Conservation (phyloP, 768 basidiomycete genomes). For the Russula dissimulans region DNA sequence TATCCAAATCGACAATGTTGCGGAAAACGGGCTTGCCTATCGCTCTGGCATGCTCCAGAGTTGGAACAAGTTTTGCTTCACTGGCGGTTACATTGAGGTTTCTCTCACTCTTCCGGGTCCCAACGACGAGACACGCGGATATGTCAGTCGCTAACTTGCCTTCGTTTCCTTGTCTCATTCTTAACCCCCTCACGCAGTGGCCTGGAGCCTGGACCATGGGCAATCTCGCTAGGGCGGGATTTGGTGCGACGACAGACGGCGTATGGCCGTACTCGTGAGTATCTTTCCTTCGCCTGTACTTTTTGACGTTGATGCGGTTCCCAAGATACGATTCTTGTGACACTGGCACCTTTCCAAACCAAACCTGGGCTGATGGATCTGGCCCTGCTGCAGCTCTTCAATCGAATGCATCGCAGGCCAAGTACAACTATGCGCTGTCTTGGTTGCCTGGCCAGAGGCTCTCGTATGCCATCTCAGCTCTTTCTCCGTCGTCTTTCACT, state of each 20-base stretch:
- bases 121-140: slow-evolving; percentile 39
- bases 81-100: slow-evolving; percentile 68
- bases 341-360: slow-evolving; percentile 48
- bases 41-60: slow-evolving; percentile 74
- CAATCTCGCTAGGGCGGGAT: slow-evolving; percentile 77
- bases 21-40: slow-evolving; percentile 53
- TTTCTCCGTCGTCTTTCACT: background rate
- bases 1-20: slow-evolving; percentile 51
- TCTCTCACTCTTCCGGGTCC: slow-evolving; percentile 50
- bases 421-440: slow-evolving; percentile 54
- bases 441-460: slow-evolving; percentile 73
- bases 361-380: slow-evolving; percentile 36
- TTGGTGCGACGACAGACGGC: slow-evolving; percentile 71
- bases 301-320: background rate
- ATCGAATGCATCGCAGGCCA: slow-evolving; percentile 36
- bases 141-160: slow-evolving; percentile 27
- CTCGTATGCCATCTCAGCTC: slow-evolving; percentile 36
- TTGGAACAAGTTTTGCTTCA: slow-evolving; percentile 90
- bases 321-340: slow-evolving; percentile 47
- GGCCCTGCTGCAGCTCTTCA: slow-evolving; percentile 56
- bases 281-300: background rate
- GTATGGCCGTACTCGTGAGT: slow-evolving; percentile 74
- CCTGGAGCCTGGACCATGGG: slow-evolving; percentile 87
- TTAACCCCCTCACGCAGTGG: slow-evolving; percentile 39
- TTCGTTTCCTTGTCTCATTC: background rate